These are phyloP conservation scores for Novymonas esmeraldas DNA, from an alignment of 208 protist species.

Conservation along the genomic window DNA sequence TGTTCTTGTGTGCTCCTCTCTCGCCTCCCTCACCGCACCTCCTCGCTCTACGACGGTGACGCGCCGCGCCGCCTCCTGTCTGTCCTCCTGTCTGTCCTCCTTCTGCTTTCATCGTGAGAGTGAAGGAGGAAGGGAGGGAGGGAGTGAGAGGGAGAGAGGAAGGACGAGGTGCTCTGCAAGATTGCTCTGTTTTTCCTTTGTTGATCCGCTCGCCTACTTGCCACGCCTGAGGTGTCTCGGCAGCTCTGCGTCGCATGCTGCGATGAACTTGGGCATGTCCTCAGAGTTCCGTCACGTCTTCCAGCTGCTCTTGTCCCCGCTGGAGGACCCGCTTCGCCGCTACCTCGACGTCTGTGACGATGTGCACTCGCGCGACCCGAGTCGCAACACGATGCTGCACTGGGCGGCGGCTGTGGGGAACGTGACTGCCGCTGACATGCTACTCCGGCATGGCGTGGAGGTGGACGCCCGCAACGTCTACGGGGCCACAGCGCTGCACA, in stretches of 20 bases:
- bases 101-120: too few relatives aligned
- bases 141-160: too few relatives aligned
- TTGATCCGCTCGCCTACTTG: too few relatives aligned
- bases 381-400: conserved; percentile 71
- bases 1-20: too few relatives aligned
- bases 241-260: too few relatives aligned
- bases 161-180: too few relatives aligned
- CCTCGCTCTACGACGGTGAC: too few relatives aligned
- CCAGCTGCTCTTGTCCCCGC: conserved; percentile 36
- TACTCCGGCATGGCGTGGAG: conserved; percentile 42
- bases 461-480: conserved; percentile 44
- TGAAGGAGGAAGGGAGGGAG: too few relatives aligned
- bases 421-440: conserved; percentile 27
- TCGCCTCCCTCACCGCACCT: too few relatives aligned
- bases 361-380: conserved; percentile 43
- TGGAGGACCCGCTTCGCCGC: conserved; percentile 42
- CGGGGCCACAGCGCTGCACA: conserved; percentile 60
- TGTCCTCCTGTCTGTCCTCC: too few relatives aligned
- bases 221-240: too few relatives aligned
- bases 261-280: conserved; percentile 21
- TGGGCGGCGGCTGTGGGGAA: conserved; percentile 65
- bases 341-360: conserved; percentile 59
- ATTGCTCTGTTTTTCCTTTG: neutral
- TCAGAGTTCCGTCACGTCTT: conserved; percentile 31
- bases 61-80: too few relatives aligned